Percentiles rank a stretch among this genome's conserved stretches.
Evolutionary conservation across 495 filamentous ascomycete genomes (phyloP).

Genomic region (Aspergillus carlsbadensis): DNA sequence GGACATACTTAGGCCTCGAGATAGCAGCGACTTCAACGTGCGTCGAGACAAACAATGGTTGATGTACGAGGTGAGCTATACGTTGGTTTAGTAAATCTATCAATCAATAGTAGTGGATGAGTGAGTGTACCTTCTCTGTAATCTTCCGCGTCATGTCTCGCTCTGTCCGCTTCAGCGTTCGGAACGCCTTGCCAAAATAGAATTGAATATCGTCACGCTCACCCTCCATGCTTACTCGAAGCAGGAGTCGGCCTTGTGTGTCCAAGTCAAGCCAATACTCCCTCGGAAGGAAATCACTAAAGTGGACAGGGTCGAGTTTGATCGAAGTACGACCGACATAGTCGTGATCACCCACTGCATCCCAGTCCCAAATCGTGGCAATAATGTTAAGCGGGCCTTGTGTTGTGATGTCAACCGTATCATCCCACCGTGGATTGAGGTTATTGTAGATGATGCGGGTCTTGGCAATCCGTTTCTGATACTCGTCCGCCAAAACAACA

Average conservation of each 20-base stretch:
- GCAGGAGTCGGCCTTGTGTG: conserved; percentile 84
- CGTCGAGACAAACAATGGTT: conserved; percentile 82
- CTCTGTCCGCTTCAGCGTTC: conserved; percentile 90
- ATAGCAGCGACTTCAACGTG: conserved; percentile 71
- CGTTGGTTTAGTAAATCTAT: conserved; percentile 16
- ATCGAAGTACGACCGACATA: conserved; percentile 92
- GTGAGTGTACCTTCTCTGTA: conserved; percentile 82
- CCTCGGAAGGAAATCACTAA: conserved; percentile 89
- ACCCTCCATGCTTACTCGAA: conserved; percentile 97
- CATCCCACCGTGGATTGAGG: conserved; percentile 96
- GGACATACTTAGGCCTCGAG: conserved; percentile 68
- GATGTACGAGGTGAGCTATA: conserved; percentile 89
- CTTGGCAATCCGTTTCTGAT: conserved; percentile 95
- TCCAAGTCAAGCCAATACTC: conserved; percentile 98
- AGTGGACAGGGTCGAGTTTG: conserved; percentile 92
- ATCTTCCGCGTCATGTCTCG: conserved; percentile 97
- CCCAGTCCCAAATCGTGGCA: conserved; percentile 98
- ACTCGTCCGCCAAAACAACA: conserved; percentile 94
- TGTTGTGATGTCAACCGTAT: conserved; percentile 93
- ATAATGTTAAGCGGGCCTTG: conserved; percentile 89
- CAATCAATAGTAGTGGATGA: background rate
- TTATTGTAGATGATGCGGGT: conserved; percentile 89
- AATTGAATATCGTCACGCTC: conserved; percentile 98
- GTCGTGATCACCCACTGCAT: conserved; percentile 95
- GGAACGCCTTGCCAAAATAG: conserved; percentile 96